Percentiles rank a stretch among this genome's conserved stretches.
phyloP scores from a whole-genome alignment of 371 early-diverging fungal species.

The Conidiobolus coronatus region DNA sequence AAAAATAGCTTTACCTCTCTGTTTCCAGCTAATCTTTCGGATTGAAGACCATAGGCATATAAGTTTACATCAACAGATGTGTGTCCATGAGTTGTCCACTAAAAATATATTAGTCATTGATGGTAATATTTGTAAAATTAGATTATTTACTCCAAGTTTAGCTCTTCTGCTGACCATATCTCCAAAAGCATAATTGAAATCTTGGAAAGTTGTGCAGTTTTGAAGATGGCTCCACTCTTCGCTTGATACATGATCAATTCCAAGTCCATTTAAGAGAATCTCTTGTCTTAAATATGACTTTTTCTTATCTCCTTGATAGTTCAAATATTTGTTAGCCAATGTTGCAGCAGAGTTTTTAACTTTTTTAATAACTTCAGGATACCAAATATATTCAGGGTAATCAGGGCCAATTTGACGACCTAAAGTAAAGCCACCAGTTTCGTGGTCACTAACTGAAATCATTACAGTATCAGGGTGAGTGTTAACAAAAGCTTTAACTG shows the following conservation, averaged over 20 bases:
- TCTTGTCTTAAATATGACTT: constrained; percentile 12
- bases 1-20: constrained; percentile 19
- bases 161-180: constrained; percentile 47
- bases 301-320: constrained; percentile 7
- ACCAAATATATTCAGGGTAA: constrained; percentile 74
- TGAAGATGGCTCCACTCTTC: constrained; percentile 30
- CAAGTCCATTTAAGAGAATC: constrained; percentile 30
- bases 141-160: constrained; percentile 25
- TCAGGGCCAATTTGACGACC: constrained; percentile 31
- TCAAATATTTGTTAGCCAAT: constrained; percentile 15
- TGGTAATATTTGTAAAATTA: not conserved
- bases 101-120: not conserved
- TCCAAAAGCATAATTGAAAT: constrained; percentile 27
- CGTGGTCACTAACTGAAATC: constrained; percentile 82
- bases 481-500: constrained; percentile 49
- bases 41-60: constrained; percentile 40
- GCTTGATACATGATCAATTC: constrained; percentile 35
- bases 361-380: constrained; percentile 38
- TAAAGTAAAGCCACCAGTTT: constrained; percentile 79
- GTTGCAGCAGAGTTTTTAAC: constrained; percentile 39
- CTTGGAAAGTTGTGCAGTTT: constrained; percentile 5
- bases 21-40: constrained; percentile 27
- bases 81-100: constrained; percentile 83
- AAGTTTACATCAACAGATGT: constrained; percentile 86
- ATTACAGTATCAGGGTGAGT: constrained; percentile 52